Conservation (phyloP, 108 stramenopile species). For the Pseudonitzschia delicatissima region DNA sequence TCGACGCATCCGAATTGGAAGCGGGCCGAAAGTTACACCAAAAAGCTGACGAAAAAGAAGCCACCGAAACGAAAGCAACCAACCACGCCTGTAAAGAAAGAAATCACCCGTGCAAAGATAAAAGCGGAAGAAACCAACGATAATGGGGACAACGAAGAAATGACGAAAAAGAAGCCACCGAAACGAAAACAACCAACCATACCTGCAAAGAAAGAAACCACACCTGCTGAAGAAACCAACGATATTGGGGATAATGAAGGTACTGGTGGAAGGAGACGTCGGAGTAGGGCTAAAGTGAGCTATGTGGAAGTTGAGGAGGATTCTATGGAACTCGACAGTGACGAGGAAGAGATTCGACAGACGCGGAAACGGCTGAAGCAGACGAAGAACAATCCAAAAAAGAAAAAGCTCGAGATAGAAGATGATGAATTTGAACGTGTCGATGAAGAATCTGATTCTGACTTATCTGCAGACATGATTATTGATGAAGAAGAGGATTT, state of each 20-base stretch:
- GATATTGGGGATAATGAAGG: slow-evolving; percentile 1
- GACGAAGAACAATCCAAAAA: background rate
- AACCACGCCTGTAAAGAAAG: background rate
- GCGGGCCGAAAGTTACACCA: slow-evolving; percentile 3
- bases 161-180: background rate
- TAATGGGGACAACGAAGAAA: slow-evolving; percentile 3
- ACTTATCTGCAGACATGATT: background rate
- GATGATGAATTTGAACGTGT: slow-evolving; percentile 10
- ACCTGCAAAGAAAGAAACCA: background rate
- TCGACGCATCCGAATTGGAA: slow-evolving; percentile 8
- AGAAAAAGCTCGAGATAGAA: background rate
- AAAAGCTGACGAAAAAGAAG: slow-evolving; percentile 2
- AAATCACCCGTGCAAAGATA: background rate
- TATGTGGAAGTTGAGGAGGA: background rate
- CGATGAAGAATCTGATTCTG: slow-evolving; percentile 11
- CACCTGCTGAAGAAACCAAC: background rate
- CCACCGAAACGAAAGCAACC: background rate
- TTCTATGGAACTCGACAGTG: background rate
- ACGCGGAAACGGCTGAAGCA: slow-evolving; percentile 3
- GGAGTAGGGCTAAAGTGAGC: background rate
- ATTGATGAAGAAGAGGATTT: slow-evolving; percentile 11
- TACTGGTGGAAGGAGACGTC: background rate
- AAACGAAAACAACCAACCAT: background rate
- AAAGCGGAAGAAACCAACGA: slow-evolving; percentile 7
- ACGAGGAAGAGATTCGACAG: slow-evolving; percentile 3